These are phyloP conservation scores for Penicillium sp. DNA, from an alignment of 2,329 filamentous ascomycete genomes.

Conservation along the genomic window DNA sequence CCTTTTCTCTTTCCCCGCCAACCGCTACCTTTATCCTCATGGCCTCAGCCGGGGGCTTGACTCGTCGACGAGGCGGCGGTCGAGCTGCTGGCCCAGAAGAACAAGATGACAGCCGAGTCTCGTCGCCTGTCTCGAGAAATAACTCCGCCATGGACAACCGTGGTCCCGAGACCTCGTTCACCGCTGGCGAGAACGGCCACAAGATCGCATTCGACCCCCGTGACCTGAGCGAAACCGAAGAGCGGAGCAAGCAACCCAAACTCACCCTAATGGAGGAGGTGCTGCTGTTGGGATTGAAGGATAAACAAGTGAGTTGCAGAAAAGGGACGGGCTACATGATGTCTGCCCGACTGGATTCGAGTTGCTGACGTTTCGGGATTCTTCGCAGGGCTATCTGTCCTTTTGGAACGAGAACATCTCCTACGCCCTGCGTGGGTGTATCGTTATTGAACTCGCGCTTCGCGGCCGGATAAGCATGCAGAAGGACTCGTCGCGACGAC, in stretches of 20 bases:
- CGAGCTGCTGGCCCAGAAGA: constrained; percentile 55
- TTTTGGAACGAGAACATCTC: constrained; percentile 99
- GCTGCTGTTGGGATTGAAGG: constrained; percentile 87
- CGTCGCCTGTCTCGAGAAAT: constrained; percentile 59
- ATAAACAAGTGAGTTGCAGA: constrained; percentile 76
- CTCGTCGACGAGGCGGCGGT: constrained; percentile 62
- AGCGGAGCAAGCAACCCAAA: constrained; percentile 96
- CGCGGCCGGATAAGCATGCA: constrained; percentile 97
- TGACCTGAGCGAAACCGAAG: constrained; percentile 94
- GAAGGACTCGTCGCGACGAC: constrained; percentile 84
- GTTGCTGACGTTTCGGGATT: constrained; percentile 21
- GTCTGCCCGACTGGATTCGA: constrained; percentile 4
- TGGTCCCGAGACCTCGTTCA: constrained; percentile 74
- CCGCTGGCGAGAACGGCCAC: constrained; percentile 82
- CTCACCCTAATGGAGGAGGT: constrained; percentile 98
- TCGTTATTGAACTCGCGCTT: constrained; percentile 95
- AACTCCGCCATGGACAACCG: constrained; percentile 53
- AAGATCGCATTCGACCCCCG: constrained; percentile 97
- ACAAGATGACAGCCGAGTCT: constrained; percentile 60
- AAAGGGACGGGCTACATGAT: constrained; percentile 2
- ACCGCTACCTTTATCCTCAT: constrained; percentile 40
- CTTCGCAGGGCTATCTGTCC: constrained; percentile 78
- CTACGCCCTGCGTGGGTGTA: constrained; percentile 93
- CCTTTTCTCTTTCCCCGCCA: constrained; percentile 7
- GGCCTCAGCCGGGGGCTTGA: constrained; percentile 67